phyloP scores from a whole-genome alignment of 2,329 filamentous ascomycete genomes.

The Xylaria digitata region DNA sequence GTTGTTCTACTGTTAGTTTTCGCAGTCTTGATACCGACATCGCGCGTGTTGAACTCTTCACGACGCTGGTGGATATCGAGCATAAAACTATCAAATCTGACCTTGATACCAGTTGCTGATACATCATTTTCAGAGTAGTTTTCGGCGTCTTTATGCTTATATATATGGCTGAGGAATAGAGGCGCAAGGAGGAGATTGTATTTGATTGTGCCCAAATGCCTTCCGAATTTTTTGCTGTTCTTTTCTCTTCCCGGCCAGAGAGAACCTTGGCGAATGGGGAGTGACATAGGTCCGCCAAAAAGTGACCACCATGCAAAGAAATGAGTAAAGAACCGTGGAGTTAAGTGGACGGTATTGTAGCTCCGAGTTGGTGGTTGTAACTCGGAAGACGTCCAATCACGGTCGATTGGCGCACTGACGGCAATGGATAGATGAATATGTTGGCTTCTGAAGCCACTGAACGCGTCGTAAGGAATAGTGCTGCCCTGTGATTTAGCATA shows the following conservation, averaged over 20 bases:
- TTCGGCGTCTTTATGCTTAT: slow-evolving; percentile 97
- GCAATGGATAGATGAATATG: slow-evolving; percentile 97
- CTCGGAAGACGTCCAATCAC: slow-evolving; percentile 85
- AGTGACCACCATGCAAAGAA: slow-evolving; percentile 99
- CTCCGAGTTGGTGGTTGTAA: slow-evolving; percentile 78
- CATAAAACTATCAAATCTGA: slow-evolving; percentile 96
- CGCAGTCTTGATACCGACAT: slow-evolving; percentile 78
- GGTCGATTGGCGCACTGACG: slow-evolving; percentile 84
- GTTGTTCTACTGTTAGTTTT: slow-evolving; percentile 84
- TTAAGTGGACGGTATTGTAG: slow-evolving; percentile 96
- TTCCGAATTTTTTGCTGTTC: slow-evolving; percentile 97
- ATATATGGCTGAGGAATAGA: slow-evolving; percentile 94
- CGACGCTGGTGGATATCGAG: slow-evolving; percentile 93
- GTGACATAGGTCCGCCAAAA: slow-evolving; percentile 92
- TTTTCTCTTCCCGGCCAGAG: slow-evolving; percentile 95
- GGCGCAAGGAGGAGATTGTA: slow-evolving; percentile 94
- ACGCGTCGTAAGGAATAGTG: slow-evolving; percentile 82
- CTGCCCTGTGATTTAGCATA: slow-evolving; percentile 71
- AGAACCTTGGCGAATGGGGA: slow-evolving; percentile 91
- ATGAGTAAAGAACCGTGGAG: slow-evolving; percentile 95
- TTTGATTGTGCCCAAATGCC: slow-evolving; percentile 98
- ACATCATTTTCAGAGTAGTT: slow-evolving; percentile 81
- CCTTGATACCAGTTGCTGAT: slow-evolving; percentile 95
- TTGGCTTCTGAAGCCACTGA: slow-evolving; percentile 93
- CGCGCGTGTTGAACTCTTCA: slow-evolving; percentile 87